phyloP scores from a whole-genome alignment of 2,329 filamentous ascomycete species.

The Fusarium sp. region DNA sequence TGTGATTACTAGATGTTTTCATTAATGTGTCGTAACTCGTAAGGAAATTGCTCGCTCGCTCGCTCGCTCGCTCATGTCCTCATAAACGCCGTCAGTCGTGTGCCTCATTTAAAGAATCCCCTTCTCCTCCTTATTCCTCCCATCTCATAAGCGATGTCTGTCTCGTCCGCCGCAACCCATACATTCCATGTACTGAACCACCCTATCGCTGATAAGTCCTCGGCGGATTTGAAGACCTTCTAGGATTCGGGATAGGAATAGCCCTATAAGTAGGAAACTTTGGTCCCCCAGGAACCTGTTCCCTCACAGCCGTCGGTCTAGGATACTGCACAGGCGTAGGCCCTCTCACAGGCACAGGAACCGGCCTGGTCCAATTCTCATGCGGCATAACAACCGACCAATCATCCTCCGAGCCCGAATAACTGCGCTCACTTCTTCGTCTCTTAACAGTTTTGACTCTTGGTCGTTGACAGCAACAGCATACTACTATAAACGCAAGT shows the following conservation, averaged over 20 bases:
- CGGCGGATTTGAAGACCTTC: slow-evolving; percentile 26
- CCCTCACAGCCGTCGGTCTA: slow-evolving; percentile 35
- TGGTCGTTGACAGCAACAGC: slow-evolving; percentile 50
- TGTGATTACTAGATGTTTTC: neutral
- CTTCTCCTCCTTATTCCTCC: neutral
- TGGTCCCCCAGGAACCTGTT: slow-evolving; percentile 51
- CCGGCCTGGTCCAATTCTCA: slow-evolving; percentile 23
- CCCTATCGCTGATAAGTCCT: slow-evolving; percentile 4
- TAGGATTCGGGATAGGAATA: slow-evolving; percentile 51
- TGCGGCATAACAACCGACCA: slow-evolving; percentile 16
- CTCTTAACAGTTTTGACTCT: slow-evolving; percentile 1
- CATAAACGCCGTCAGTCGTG: neutral
- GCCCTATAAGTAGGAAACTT: slow-evolving; percentile 52
- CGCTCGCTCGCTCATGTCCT: slow-evolving; percentile 3
- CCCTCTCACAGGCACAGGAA: slow-evolving; percentile 6
- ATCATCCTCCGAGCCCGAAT: slow-evolving; percentile 28
- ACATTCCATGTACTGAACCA: no score
- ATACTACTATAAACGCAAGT: slow-evolving; percentile 50
- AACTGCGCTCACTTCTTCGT: slow-evolving; percentile 28
- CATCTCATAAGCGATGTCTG: no score
- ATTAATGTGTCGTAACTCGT: slow-evolving; percentile 5
- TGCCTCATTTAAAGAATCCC: neutral
- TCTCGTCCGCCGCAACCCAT: neutral
- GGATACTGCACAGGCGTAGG: slow-evolving; percentile 32
- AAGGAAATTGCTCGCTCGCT: neutral